A percentile compares a stretch with the other conserved stretches of the same genome.
phyloP scores from a whole-genome alignment of 2,329 filamentous ascomycete genomes.

The Aspergillus felis region DNA sequence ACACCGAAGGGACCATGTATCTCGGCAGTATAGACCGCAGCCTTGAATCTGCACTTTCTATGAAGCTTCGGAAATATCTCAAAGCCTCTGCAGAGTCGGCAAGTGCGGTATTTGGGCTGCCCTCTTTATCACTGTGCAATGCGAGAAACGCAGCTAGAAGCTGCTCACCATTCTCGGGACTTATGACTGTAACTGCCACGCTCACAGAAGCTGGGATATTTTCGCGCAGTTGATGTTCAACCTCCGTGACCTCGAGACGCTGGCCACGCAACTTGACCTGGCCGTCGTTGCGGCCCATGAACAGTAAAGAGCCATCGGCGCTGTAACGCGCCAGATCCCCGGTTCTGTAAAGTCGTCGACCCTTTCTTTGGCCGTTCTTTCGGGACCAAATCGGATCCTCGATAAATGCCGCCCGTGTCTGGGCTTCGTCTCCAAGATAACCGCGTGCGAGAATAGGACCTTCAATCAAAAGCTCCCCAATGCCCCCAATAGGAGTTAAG shows the following conservation, averaged over 20 bases:
- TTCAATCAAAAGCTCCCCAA: too few relatives aligned
- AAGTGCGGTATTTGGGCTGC: too few relatives aligned
- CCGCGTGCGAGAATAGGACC: too few relatives aligned
- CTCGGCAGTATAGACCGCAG: neutral
- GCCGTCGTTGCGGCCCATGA: conserved; percentile 29
- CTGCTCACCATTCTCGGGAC: neutral
- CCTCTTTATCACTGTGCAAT: too few relatives aligned
- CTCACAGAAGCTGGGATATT: neutral
- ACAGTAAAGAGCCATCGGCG: conserved; percentile 25
- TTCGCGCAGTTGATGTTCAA: conserved; percentile 23
- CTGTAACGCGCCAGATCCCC: conserved; percentile 33
- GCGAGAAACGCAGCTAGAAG: too few relatives aligned
- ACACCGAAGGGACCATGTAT: conserved; percentile 1
- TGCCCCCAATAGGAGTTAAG: too few relatives aligned
- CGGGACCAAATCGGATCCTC: neutral
- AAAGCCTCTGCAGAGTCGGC: neutral
- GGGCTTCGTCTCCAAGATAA: neutral
- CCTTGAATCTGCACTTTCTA: too few relatives aligned
- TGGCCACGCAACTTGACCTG: conserved; percentile 36
- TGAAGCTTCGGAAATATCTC: too few relatives aligned
- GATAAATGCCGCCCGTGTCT: conserved; percentile 10
- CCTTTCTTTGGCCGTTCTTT: neutral
- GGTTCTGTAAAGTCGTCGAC: conserved; percentile 28
- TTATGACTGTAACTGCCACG: neutral
- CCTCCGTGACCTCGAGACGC: conserved; percentile 31